phyloP scores from a whole-genome alignment of 2,329 filamentous ascomycete species.

The Alternaria solani region DNA sequence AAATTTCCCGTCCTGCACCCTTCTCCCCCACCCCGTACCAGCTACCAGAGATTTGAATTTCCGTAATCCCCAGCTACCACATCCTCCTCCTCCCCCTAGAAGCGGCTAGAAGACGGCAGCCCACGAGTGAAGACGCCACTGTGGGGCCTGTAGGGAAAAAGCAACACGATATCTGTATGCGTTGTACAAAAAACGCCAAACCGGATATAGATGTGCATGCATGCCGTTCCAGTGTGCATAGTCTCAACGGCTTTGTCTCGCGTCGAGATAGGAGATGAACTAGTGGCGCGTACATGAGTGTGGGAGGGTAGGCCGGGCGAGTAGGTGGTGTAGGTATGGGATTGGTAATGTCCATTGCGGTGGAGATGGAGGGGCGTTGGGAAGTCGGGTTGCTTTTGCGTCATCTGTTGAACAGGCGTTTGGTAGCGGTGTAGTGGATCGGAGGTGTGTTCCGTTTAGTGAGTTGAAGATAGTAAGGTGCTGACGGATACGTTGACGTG shows the following conservation, averaged over 20 bases:
- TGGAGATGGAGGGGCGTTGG: not conserved
- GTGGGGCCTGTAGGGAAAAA: not conserved
- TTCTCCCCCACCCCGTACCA: constrained; percentile 1
- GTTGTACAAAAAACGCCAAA: constrained; percentile 1
- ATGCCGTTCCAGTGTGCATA: not conserved
- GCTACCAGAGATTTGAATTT: not conserved
- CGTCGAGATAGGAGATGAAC: not conserved
- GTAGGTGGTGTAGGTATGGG: not conserved
- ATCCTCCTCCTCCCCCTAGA: not conserved
- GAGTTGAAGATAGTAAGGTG: not conserved
- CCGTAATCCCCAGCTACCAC: not conserved
- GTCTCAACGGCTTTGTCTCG: constrained; percentile 2
- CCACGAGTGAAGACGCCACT: not conserved
- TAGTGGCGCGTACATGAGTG: not conserved
- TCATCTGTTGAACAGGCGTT: not conserved
- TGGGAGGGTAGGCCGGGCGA: not conserved
- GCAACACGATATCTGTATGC: not conserved
- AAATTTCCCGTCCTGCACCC: not conserved
- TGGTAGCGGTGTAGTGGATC: not conserved
- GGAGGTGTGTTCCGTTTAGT: not conserved
- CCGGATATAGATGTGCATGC: not conserved
- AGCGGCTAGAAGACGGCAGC: constrained; percentile 1
- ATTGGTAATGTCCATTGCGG: not conserved
- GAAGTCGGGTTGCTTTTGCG: not conserved
- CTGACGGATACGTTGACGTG: not conserved